A percentile compares a stretch with the other conserved stretches of the same genome.
Evolutionary conservation across 2,329 filamentous ascomycete genomes (phyloP).

Genomic region (Fusarium sp.): DNA sequence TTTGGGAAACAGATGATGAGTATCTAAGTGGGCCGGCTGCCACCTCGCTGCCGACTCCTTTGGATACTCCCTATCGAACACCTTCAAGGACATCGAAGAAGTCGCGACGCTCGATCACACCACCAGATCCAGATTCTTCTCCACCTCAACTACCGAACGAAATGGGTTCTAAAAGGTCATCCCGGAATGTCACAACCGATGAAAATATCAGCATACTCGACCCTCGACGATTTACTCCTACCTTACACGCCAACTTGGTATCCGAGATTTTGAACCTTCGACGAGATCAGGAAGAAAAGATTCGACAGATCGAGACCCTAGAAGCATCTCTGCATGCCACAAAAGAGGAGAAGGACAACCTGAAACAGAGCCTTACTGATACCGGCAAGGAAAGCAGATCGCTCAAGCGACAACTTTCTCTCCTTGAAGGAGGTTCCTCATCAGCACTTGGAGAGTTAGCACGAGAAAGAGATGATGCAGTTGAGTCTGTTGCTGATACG

Average conservation of each 20-base stretch:
- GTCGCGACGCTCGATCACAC: conserved; percentile 75
- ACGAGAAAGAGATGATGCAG: conserved; percentile 85
- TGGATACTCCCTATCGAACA: conserved; percentile 77
- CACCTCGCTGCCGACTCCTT: conserved; percentile 74
- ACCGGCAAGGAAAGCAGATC: conserved; percentile 81
- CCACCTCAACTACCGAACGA: conserved; percentile 62
- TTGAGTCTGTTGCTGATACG: conserved; percentile 76
- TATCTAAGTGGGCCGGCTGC: conserved; percentile 63
- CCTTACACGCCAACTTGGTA: conserved; percentile 91
- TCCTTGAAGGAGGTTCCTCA: conserved; percentile 88
- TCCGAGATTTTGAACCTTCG: conserved; percentile 91
- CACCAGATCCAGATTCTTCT: conserved; percentile 68
- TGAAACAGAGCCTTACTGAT: conserved; percentile 70
- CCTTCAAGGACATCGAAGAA: conserved; percentile 71
- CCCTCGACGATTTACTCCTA: conserved; percentile 92
- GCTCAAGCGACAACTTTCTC: conserved; percentile 84
- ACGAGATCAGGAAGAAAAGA: conserved; percentile 90
- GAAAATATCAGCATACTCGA: conserved; percentile 82
- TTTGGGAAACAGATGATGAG: conserved; percentile 73
- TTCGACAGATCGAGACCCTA: conserved; percentile 84
- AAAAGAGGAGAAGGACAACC: conserved; percentile 77
- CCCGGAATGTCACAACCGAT: conserved; percentile 70
- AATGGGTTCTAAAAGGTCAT: conserved; percentile 62
- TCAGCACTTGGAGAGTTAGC: conserved; percentile 86
- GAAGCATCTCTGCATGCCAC: conserved; percentile 78